These are phyloP conservation scores for Endocalyx cinctus DNA, from an alignment of 2,329 filamentous ascomycete genomes.

Conservation along the genomic window DNA sequence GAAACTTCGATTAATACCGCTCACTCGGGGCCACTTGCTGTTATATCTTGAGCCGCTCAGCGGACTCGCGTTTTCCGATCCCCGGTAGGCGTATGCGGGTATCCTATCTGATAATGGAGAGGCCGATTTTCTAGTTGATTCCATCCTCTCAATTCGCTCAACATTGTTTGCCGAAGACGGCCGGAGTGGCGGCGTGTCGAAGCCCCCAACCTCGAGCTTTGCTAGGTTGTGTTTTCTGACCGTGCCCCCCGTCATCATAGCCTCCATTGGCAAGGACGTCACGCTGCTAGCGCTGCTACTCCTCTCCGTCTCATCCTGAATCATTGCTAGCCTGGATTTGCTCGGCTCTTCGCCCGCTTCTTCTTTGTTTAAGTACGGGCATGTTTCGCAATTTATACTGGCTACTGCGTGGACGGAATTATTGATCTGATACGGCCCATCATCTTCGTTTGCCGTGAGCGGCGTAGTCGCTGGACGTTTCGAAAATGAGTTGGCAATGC, in stretches of 20 bases:
- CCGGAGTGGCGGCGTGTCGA: slow-evolving; percentile 11
- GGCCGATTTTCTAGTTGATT: too few species aligned
- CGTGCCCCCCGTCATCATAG: slow-evolving; percentile 13
- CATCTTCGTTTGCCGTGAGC: slow-evolving; percentile 27
- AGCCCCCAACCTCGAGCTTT: slow-evolving; percentile 13
- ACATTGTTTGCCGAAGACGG: slow-evolving; percentile 16
- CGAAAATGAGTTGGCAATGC: slow-evolving; percentile 70
- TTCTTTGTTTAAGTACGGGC: slow-evolving; percentile 6
- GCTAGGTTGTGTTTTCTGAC: slow-evolving; percentile 18
- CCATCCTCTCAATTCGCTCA: slow-evolving; percentile 9
- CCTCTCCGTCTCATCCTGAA: slow-evolving; percentile 25
- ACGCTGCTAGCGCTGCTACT: slow-evolving; percentile 15
- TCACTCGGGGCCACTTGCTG: slow-evolving; percentile 33
- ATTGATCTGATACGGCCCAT: slow-evolving; percentile 20
- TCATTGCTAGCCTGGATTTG: slow-evolving; percentile 23
- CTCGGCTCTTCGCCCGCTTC: slow-evolving; percentile 13
- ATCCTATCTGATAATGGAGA: too few species aligned
- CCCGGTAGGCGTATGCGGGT: too few species aligned
- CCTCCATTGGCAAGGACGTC: slow-evolving; percentile 8
- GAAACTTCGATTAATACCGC: slow-evolving; percentile 31
- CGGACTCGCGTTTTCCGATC: slow-evolving; percentile 10
- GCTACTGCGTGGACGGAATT: slow-evolving; percentile 17
- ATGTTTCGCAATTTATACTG: slow-evolving; percentile 16
- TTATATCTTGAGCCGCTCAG: slow-evolving; percentile 23
- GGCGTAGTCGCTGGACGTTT: slow-evolving; percentile 61